Conservation (phyloP, 179 eudicot genomes). For the Carnegiea gigantea region DNA sequence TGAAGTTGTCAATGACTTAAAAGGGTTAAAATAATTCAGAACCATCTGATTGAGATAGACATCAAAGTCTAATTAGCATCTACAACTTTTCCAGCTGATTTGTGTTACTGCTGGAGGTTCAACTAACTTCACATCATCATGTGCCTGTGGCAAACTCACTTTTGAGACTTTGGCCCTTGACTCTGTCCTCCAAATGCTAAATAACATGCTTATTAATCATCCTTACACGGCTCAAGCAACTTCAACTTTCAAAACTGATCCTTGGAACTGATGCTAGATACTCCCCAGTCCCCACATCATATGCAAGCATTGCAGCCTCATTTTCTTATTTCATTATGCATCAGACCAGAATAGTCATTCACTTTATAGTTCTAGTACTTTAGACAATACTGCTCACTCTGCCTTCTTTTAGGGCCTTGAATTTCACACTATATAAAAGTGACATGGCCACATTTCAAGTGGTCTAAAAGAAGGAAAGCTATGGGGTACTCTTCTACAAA, state of each 20-base stretch:
- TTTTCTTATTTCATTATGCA: not conserved
- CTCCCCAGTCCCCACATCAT: not conserved
- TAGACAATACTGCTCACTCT: not conserved
- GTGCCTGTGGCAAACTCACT: not conserved
- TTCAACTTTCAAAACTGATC: conserved; percentile 7
- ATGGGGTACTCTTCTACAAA: not conserved
- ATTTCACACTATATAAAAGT: not conserved
- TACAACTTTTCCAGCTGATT: not conserved
- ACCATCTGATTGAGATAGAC: not conserved
- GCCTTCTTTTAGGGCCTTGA: not conserved
- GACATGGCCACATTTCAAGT: not conserved
- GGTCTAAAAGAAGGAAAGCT: not conserved
- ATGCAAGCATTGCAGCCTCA: not conserved
- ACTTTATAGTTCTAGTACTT: not conserved
- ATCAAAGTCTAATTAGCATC: not conserved
- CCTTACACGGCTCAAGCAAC: not conserved
- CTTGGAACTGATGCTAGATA: not conserved
- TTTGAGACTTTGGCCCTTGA: not conserved
- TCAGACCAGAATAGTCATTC: not conserved
- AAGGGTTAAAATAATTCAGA: not conserved
- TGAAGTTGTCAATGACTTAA: not conserved
- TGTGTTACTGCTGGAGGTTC: not conserved
- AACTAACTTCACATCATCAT: not conserved
- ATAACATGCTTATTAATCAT: not conserved
- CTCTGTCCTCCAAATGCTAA: not conserved